These are phyloP conservation scores for Anastatica hierochuntica DNA, from an alignment of 345 rosid species.

Conservation along the genomic window DNA sequence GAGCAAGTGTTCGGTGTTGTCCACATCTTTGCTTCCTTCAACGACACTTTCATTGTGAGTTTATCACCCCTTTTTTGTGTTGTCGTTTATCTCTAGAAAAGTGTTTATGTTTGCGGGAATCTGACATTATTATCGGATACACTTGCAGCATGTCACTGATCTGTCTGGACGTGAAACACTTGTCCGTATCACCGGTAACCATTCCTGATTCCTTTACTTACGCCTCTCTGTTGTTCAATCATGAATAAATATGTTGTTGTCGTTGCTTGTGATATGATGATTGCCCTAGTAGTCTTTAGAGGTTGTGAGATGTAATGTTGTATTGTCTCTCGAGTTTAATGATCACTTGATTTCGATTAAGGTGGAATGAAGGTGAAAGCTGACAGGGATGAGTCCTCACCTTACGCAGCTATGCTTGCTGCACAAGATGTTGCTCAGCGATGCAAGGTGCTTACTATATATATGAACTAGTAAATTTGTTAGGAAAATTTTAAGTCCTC, in stretches of 20 bases:
- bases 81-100: too few species aligned
- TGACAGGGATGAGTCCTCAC: constrained; percentile 71
- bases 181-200: constrained; percentile 78
- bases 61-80: too few species aligned
- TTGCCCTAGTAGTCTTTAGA: too few species aligned
- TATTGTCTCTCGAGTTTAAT: too few species aligned
- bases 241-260: neutral
- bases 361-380: constrained; percentile 98
- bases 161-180: constrained; percentile 86
- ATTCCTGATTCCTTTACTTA: too few species aligned
- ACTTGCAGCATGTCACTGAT: constrained; percentile 81
- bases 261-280: too few species aligned
- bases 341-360: constrained; percentile 17
- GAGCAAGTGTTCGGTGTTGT: constrained; percentile 82
- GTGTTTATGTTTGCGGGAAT: neutral
- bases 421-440: constrained; percentile 65
- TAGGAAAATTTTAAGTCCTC: neutral
- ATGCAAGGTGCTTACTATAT: constrained; percentile 47
- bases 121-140: neutral
- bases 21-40: constrained; percentile 81
- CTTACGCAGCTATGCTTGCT: constrained; percentile 86
- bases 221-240: neutral
- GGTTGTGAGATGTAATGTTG: neutral
- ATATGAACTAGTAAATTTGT: too few species aligned
- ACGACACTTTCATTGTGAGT: constrained; percentile 85